Conservation (phyloP, 139 green algal species). For the Desmodesmus armatus region DNA sequence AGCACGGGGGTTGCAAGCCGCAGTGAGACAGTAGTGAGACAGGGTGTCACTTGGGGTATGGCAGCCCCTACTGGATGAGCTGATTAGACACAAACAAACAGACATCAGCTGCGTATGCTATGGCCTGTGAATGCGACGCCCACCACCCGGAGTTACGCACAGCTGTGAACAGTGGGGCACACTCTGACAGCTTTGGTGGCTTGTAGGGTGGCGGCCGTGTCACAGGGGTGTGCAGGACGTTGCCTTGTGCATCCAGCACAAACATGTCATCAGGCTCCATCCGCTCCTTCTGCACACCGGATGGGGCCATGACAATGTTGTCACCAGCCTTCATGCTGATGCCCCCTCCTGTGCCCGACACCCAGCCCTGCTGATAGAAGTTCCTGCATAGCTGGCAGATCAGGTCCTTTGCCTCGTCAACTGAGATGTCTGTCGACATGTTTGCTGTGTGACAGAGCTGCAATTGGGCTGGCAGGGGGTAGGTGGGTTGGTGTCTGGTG, state of each 20-base stretch:
- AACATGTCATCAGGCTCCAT: constrained; percentile 96
- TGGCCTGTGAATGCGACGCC: no score
- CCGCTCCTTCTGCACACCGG: constrained; percentile 95
- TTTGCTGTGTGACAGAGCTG: background rate
- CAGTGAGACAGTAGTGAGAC: no score
- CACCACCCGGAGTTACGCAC: background rate
- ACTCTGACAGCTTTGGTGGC: constrained; percentile 94
- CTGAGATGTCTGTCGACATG: constrained; percentile 6
- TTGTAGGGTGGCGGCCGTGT: constrained; percentile 76
- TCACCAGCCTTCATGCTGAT: constrained; percentile 85
- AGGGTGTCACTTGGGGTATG: no score
- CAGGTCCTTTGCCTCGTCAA: constrained; percentile 83
- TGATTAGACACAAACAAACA: no score
- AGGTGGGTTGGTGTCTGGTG: no score
- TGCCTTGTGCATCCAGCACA: constrained; percentile 84
- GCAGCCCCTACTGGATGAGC: no score
- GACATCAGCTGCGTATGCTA: no score
- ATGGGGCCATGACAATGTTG: constrained; percentile 90
- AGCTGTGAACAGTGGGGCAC: constrained; percentile 90
- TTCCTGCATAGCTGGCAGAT: constrained; percentile 86
- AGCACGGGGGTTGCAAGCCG: no score
- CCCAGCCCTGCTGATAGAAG: constrained; percentile 88
- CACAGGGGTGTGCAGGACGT: constrained; percentile 73
- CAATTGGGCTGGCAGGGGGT: background rate
- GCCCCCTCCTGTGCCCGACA: constrained; percentile 88